Conservation (phyloP, 768 basidiomycete genomes). For the Russula olivacea region DNA sequence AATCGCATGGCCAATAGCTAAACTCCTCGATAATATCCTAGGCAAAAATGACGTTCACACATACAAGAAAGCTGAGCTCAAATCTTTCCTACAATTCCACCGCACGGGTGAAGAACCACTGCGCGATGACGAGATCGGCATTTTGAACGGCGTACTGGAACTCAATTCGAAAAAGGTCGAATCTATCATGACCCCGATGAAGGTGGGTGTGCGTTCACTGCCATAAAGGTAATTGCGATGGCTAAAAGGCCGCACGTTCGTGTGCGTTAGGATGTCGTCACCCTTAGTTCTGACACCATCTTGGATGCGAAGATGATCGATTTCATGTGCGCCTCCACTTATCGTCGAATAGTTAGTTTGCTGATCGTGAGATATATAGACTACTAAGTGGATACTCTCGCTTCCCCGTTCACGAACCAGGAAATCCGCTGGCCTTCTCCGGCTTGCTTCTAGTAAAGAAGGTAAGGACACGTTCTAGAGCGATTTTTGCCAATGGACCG, state of each 20-base stretch:
- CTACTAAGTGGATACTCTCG: constrained; percentile 84
- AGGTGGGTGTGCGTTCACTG: constrained; percentile 29
- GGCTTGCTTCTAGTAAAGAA: constrained; percentile 83
- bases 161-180: constrained; percentile 64
- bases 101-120: constrained; percentile 71
- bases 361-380: constrained; percentile 32
- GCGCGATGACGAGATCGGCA: constrained; percentile 75
- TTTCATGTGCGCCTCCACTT: constrained; percentile 48
- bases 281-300: constrained; percentile 69
- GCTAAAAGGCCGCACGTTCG: neutral
- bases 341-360: neutral
- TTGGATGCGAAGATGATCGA: constrained; percentile 78
- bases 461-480: constrained; percentile 34
- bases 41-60: constrained; percentile 67
- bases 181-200: constrained; percentile 53
- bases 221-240: neutral
- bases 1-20: constrained; percentile 55
- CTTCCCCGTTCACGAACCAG: constrained; percentile 79
- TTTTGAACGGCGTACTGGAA: constrained; percentile 74
- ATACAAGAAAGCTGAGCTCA: constrained; percentile 69
- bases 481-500: neutral
- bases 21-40: constrained; percentile 73
- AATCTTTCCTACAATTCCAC: constrained; percentile 69
- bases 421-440: constrained; percentile 61
- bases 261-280: constrained; percentile 64